Evolutionary conservation across 306 rosid species (phyloP).

Genomic region (Calophaca sinica): DNA sequence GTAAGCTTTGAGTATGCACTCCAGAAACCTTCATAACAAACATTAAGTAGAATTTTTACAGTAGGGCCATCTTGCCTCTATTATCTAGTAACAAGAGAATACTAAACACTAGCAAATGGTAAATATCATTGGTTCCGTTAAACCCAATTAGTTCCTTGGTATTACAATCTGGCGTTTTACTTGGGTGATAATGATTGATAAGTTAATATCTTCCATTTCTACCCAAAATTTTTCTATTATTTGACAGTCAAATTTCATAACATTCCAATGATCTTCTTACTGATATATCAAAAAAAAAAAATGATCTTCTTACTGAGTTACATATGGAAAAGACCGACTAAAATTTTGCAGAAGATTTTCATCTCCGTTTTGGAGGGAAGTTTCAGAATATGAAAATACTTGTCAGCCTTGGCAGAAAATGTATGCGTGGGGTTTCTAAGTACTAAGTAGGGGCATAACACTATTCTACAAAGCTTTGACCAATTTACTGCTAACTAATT

Average conservation of each 20-base stretch:
- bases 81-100: background rate
- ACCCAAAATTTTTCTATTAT: conserved; percentile 9
- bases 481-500: conserved; percentile 6
- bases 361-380: conserved; percentile 19
- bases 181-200: background rate
- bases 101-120: background rate
- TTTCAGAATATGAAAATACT: background rate
- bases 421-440: background rate
- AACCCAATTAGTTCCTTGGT: background rate
- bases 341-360: background rate
- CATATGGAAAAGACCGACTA: background rate
- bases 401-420: conserved; percentile 28
- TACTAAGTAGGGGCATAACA: background rate
- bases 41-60: too few species aligned
- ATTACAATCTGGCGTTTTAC: background rate
- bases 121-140: background rate
- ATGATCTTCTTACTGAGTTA: conserved; percentile 11
- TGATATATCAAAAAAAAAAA: background rate
- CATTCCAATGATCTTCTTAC: background rate
- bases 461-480: conserved; percentile 22
- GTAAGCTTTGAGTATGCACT: too few species aligned
- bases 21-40: too few species aligned
- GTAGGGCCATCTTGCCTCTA: too few species aligned
- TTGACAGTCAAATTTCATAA: background rate
- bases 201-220: too few species aligned